phyloP scores from a whole-genome alignment of 495 filamentous ascomycete species.

The Entonaema liquescens region DNA sequence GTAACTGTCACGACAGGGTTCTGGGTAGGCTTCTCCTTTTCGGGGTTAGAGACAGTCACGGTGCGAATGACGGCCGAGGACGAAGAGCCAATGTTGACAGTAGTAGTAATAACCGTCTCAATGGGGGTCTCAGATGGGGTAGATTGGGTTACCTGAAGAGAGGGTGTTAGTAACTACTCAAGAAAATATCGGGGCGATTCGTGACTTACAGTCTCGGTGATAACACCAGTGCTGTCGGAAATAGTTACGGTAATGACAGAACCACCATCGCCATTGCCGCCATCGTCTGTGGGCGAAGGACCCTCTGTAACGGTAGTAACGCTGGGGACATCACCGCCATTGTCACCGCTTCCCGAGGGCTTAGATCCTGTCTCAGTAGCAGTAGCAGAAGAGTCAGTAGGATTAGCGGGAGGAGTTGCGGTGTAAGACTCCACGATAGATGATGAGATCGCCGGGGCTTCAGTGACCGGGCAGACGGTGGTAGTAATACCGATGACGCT shows the following conservation, averaged over 20 bases:
- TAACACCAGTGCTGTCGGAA: slow-evolving; percentile 14
- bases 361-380: background rate
- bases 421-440: slow-evolving; percentile 37
- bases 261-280: background rate
- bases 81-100: slow-evolving; percentile 7
- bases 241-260: slow-evolving; percentile 27
- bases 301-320: background rate
- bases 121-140: background rate
- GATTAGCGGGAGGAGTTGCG: background rate
- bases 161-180: slow-evolving; percentile 2
- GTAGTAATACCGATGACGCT: slow-evolving; percentile 43
- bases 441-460: slow-evolving; percentile 38
- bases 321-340: background rate
- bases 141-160: slow-evolving; percentile 1
- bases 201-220: slow-evolving; percentile 28
- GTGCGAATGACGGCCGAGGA: slow-evolving; percentile 24
- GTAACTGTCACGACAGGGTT: slow-evolving; percentile 30
- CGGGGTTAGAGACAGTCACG: slow-evolving; percentile 9
- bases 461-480: slow-evolving; percentile 43
- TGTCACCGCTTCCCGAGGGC: background rate
- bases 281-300: background rate
- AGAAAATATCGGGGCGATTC: background rate
- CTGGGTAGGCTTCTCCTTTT: background rate
- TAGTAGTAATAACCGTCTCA: slow-evolving; percentile 27
- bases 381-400: background rate